Percentiles rank a stretch among this genome's conserved stretches.
Conservation (phyloP, 2,329 filamentous ascomycete genomes). For the Ophiostoma sp. region DNA sequence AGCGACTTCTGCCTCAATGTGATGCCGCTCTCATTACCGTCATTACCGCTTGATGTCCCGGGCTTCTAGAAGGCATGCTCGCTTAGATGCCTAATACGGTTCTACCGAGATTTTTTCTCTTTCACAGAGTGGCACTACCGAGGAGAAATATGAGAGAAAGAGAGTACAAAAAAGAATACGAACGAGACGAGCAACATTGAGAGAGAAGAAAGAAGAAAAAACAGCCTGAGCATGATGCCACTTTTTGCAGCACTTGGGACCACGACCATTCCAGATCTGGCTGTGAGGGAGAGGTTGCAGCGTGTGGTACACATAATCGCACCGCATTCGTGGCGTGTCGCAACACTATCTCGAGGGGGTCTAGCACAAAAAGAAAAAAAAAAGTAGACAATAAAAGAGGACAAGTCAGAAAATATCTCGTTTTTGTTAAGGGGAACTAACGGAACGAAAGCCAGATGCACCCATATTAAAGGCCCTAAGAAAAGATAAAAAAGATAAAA, state of each 20-base stretch:
- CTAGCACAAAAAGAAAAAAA: background rate
- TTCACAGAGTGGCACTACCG: background rate
- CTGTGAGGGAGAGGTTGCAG: background rate
- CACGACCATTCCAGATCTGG: background rate
- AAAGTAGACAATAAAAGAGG: background rate
- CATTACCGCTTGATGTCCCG: background rate
- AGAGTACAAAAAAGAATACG: background rate
- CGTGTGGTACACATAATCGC: background rate
- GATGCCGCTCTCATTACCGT: background rate
- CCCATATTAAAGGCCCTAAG: background rate
- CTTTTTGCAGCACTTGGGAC: background rate
- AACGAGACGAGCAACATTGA: background rate
- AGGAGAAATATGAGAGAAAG: background rate
- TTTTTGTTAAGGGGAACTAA: background rate
- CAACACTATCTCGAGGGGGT: background rate
- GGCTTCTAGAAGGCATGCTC: conserved; percentile 2
- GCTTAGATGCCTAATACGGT: background rate
- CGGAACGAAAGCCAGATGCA: background rate
- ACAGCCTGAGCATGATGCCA: conserved; percentile 12
- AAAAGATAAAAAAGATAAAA: background rate
- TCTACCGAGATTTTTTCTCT: background rate
- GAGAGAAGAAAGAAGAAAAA: background rate
- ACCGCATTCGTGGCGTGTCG: background rate
- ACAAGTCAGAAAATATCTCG: background rate
- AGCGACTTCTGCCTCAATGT: conserved; percentile 3